These are phyloP conservation scores for Pleurotus ostreatus DNA, from an alignment of 768 basidiomycete species.

Conservation along the genomic window DNA sequence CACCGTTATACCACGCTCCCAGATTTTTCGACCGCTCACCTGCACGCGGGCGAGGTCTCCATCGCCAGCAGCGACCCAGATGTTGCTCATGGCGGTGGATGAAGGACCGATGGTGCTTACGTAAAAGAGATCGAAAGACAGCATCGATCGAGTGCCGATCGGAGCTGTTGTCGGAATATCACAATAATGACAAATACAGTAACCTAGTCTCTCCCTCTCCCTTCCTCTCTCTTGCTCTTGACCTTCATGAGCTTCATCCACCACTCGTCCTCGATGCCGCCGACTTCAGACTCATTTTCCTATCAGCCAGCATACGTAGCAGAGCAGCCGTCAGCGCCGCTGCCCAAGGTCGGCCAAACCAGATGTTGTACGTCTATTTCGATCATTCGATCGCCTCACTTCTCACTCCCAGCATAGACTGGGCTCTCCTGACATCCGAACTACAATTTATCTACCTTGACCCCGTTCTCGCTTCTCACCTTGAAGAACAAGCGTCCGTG, in stretches of 20 bases:
- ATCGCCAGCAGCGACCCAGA: slow-evolving; percentile 93
- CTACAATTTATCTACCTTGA: slow-evolving; percentile 81
- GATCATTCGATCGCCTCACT: slow-evolving; percentile 29
- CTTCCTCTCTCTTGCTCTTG: slow-evolving; percentile 2
- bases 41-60: slow-evolving; percentile 77
- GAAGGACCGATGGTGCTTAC: neutral
- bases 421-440: slow-evolving; percentile 74
- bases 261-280: slow-evolving; percentile 11
- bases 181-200: neutral
- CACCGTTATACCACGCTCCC: neutral
- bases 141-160: slow-evolving; percentile 11
- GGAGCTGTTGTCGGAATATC: slow-evolving; percentile 7
- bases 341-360: slow-evolving; percentile 65
- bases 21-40: slow-evolving; percentile 35
- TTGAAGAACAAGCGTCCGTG: slow-evolving; percentile 63
- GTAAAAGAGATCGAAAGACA: neutral
- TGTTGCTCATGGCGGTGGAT: slow-evolving; percentile 17
- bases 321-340: slow-evolving; percentile 15
- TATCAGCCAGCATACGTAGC: neutral
- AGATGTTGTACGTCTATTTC: slow-evolving; percentile 65
- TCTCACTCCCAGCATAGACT: slow-evolving; percentile 45
- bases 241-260: slow-evolving; percentile 20
- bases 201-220: neutral
- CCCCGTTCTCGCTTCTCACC: slow-evolving; percentile 71
- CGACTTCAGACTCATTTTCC: slow-evolving; percentile 3